A percentile compares a stretch with the other conserved stretches of the same genome.
These are phyloP conservation scores for Vitis vinifera DNA, from an alignment of 164 flowering plant species.

Conservation along the genomic window ASM3070453v1 NC_081821.1:4632001-4632500, in stretches of 20 bases:
- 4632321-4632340: not conserved
- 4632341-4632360: not conserved
- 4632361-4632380: not conserved
- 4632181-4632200: conserved; percentile 31
- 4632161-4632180: conserved; percentile 47
- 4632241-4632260: conserved; percentile 25
- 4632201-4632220: conserved; percentile 84
- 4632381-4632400: not conserved
- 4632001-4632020: too few relatives aligned
- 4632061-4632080: too few relatives aligned
- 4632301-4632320: not conserved
- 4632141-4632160: conserved; percentile 8
- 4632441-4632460: too few relatives aligned
- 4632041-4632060: too few relatives aligned
- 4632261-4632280: conserved; percentile 18
- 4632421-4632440: too few relatives aligned
- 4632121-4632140: not conserved
- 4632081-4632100: too few relatives aligned
- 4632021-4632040: too few relatives aligned
- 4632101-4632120: too few relatives aligned
- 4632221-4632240: conserved; percentile 54
- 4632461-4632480: too few relatives aligned
- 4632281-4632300: not conserved
- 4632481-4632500: too few relatives aligned
- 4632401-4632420: not conserved